These are phyloP conservation scores for Anthostomella pinea DNA, from an alignment of 2,329 filamentous ascomycete genomes.

Conservation along the genomic window DNA sequence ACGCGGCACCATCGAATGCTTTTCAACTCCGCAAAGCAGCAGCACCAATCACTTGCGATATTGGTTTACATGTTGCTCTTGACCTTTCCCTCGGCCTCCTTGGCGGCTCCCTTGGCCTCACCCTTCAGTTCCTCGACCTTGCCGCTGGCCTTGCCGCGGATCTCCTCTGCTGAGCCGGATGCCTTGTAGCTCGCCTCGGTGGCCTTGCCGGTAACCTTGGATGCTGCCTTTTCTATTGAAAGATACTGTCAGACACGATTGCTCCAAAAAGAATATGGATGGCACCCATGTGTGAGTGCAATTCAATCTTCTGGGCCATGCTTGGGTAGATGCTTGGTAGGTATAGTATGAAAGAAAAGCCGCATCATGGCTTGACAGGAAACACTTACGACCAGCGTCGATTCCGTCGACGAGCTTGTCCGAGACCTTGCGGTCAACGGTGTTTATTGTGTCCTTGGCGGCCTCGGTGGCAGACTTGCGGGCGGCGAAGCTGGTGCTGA, in stretches of 20 bases:
- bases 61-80: slow-evolving; percentile 27
- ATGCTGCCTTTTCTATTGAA: slow-evolving; percentile 33
- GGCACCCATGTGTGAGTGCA: no score
- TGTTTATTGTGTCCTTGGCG: slow-evolving; percentile 59
- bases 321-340: neutral
- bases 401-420: slow-evolving; percentile 62
- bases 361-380: no score
- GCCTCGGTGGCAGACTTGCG: slow-evolving; percentile 51
- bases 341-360: no score
- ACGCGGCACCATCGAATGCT: no score
- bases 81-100: slow-evolving; percentile 35
- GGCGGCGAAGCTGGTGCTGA: slow-evolving; percentile 45
- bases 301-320: neutral
- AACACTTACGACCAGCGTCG: slow-evolving; percentile 51
- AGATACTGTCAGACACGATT: slow-evolving; percentile 1
- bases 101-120: slow-evolving; percentile 36
- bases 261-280: no score
- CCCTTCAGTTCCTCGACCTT: slow-evolving; percentile 34
- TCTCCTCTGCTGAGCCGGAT: slow-evolving; percentile 34
- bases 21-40: no score
- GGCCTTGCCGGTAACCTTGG: slow-evolving; percentile 49
- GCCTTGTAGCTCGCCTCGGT: slow-evolving; percentile 36
- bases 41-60: no score
- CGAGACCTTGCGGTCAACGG: slow-evolving; percentile 57
- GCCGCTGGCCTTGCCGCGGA: slow-evolving; percentile 26